These are phyloP conservation scores for Anthostomella pinea DNA, from an alignment of 2,329 filamentous ascomycete genomes.

Conservation along the genomic window DNA sequence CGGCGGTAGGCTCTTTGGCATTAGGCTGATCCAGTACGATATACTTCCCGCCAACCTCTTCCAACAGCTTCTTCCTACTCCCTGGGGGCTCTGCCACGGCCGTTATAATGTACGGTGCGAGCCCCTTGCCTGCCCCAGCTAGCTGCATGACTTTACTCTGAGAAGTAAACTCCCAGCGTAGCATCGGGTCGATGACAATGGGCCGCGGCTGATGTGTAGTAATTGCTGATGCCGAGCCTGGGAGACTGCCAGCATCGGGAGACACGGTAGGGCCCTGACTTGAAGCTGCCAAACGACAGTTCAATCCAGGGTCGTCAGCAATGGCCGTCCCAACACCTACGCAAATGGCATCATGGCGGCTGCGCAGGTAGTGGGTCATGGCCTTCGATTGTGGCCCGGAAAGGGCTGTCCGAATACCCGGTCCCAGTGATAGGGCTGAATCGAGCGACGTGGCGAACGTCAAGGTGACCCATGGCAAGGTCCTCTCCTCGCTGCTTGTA, in stretches of 20 bases:
- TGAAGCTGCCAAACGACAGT: slow-evolving; percentile 67
- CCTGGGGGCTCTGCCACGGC: slow-evolving; percentile 44
- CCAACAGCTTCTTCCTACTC: slow-evolving; percentile 41
- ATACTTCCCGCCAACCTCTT: slow-evolving; percentile 52
- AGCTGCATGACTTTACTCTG: slow-evolving; percentile 65
- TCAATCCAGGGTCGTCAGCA: slow-evolving; percentile 81
- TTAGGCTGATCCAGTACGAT: slow-evolving; percentile 35
- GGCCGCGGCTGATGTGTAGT: slow-evolving; percentile 68
- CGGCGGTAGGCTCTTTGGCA: slow-evolving; percentile 33
- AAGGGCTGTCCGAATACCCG: slow-evolving; percentile 76
- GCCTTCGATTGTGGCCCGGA: slow-evolving; percentile 82
- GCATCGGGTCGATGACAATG: slow-evolving; percentile 74
- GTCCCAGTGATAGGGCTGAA: slow-evolving; percentile 70
- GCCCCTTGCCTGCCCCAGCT: slow-evolving; percentile 62
- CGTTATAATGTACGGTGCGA: slow-evolving; percentile 71
- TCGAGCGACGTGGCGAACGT: slow-evolving; percentile 93
- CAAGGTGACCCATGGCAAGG: slow-evolving; percentile 58
- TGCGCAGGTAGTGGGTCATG: slow-evolving; percentile 90
- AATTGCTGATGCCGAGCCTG: slow-evolving; percentile 36
- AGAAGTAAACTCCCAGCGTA: slow-evolving; percentile 64
- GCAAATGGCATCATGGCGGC: slow-evolving; percentile 78
- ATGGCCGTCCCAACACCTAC: slow-evolving; percentile 81
- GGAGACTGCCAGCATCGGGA: slow-evolving; percentile 27
- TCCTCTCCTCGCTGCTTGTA: not conserved
- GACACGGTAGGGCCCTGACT: slow-evolving; percentile 28